Evolutionary conservation across 306 rosid species (phyloP).

Genomic region (Abrus precatorius): DNA sequence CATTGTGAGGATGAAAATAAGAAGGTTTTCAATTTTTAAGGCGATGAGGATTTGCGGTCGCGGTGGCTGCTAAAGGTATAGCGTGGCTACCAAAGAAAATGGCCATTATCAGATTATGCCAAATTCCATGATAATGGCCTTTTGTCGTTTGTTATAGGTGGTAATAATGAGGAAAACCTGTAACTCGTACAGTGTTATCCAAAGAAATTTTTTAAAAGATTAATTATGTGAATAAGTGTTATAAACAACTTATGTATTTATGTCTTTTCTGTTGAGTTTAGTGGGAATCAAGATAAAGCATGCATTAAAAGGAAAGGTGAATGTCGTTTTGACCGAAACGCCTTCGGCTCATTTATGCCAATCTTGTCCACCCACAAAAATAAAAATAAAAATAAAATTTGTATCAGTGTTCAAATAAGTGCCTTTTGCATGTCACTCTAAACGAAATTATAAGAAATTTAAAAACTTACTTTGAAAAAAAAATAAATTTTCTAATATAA

Average conservation of each 20-base stretch:
- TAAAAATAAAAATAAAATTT: too few relatives aligned
- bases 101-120: conserved; percentile 46
- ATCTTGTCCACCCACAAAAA: conserved; percentile 11
- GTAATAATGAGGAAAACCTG: conserved; percentile 3
- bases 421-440: too few relatives aligned
- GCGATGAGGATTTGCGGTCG: conserved; percentile 30
- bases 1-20: conserved; percentile 48
- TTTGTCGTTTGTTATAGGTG: conserved; percentile 45
- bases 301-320: neutral
- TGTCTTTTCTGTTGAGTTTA: conserved; percentile 32
- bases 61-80: conserved; percentile 30
- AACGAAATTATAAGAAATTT: too few relatives aligned
- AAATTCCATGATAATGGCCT: conserved; percentile 25
- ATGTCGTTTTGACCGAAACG: neutral
- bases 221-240: neutral
- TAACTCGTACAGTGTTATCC: neutral
- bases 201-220: neutral
- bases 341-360: conserved; percentile 2
- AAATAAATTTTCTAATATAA: too few relatives aligned
- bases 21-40: conserved; percentile 42
- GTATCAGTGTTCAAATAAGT: too few relatives aligned
- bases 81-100: conserved; percentile 49
- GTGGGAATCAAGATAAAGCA: conserved; percentile 48
- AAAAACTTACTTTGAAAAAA: too few relatives aligned
- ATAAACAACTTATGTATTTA: neutral